Percentiles rank a stretch among this genome's conserved stretches.
Evolutionary conservation across 2,329 filamentous ascomycete species (phyloP).

Genomic region (Colletotrichum abscissum): DNA sequence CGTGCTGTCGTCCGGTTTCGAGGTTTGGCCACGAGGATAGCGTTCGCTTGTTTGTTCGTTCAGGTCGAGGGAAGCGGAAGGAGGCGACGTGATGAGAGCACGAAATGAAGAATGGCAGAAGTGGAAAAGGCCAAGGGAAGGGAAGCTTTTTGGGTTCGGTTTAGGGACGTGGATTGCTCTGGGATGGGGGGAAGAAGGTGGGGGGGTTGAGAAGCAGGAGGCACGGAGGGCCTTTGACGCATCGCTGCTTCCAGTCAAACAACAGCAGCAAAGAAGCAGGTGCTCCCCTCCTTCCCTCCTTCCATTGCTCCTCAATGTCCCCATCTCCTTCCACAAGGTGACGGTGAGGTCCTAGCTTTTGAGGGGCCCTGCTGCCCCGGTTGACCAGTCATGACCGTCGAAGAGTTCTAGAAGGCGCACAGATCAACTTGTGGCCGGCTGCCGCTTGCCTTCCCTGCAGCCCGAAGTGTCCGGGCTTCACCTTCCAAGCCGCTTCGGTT

Average conservation of each 20-base stretch:
- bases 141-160: constrained; percentile 37
- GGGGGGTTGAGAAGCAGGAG: constrained; percentile 17
- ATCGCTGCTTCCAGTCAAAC: constrained; percentile 35
- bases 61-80: constrained; percentile 6
- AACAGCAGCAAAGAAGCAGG: constrained; percentile 12
- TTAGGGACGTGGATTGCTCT: constrained; percentile 29
- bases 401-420: constrained; percentile 40
- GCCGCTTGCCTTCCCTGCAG: constrained; percentile 29
- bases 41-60: constrained; percentile 17
- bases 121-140: constrained; percentile 34
- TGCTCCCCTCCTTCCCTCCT: constrained; percentile 8
- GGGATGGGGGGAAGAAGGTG: constrained; percentile 27
- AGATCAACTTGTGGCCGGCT: constrained; percentile 15
- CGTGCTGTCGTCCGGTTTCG: constrained; percentile 21
- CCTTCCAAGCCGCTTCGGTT: constrained; percentile 37
- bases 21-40: constrained; percentile 20
- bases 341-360: constrained; percentile 32
- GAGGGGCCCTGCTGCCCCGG: constrained; percentile 31
- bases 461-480: constrained; percentile 37
- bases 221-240: constrained; percentile 28
- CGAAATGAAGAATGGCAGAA: constrained; percentile 22
- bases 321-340: constrained; percentile 17
- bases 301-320: constrained; percentile 3
- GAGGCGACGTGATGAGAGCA: constrained; percentile 21
- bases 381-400: constrained; percentile 36